Conservation (phyloP, 768 basidiomycete species). For the Suillus ampliporus region DNA sequence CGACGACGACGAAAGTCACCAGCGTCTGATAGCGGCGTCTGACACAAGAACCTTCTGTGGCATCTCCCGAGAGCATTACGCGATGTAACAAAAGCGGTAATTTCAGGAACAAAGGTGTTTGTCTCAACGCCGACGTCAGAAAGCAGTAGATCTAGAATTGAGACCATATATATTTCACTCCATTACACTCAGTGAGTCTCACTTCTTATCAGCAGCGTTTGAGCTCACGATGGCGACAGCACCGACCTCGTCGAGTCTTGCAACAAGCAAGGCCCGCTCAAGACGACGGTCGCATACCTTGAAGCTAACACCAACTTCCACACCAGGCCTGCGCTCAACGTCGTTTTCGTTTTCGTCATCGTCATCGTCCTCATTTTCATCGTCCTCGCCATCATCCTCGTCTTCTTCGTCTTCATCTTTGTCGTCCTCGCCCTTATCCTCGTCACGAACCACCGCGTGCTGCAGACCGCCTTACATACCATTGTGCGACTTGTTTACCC, state of each 20-base stretch:
- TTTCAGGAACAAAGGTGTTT: no score
- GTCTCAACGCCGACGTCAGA: no score
- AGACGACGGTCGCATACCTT: constrained; percentile 12
- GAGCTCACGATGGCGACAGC: background rate
- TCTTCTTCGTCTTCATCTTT: background rate
- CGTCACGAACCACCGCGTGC: background rate
- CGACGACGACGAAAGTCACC: no score
- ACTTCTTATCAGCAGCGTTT: background rate
- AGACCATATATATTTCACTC: no score
- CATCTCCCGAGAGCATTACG: no score
- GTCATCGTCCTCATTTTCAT: background rate
- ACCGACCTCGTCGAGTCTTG: background rate
- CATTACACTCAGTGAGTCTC: constrained; percentile 3
- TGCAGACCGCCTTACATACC: constrained; percentile 7
- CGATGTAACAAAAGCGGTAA: no score
- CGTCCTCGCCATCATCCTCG: background rate
- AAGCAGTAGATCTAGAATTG: no score
- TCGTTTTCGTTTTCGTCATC: background rate
- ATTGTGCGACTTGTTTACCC: constrained; percentile 12
- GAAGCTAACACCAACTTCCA: constrained; percentile 9
- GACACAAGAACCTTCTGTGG: no score
- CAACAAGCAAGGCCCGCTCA: constrained; percentile 10
- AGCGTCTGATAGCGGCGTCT: no score
- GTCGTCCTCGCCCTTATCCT: background rate
- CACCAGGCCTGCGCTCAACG: constrained; percentile 2